Evolutionary conservation across 495 filamentous ascomycete species (phyloP).

Genomic region (Choiromyces venosus): DNA sequence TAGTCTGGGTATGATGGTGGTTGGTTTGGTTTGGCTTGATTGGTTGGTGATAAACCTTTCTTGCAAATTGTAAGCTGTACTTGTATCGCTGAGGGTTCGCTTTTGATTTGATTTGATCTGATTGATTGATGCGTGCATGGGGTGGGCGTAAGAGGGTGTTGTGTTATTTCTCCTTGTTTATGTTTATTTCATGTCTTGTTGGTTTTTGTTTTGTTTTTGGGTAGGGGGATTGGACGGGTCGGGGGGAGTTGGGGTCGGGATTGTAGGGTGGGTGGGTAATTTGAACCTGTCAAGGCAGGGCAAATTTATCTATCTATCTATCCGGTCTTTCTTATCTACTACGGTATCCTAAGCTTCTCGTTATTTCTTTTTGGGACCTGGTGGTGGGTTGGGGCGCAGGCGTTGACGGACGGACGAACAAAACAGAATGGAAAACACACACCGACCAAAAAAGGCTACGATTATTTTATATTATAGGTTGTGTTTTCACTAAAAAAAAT

Average conservation of each 20-base stretch:
- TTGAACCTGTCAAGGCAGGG: too few species aligned
- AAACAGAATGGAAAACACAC: neutral
- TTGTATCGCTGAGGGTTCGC: neutral
- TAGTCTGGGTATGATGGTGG: neutral
- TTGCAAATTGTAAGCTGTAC: neutral
- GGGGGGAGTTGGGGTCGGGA: too few species aligned
- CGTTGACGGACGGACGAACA: slow-evolving; percentile 3
- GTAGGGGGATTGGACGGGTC: too few species aligned
- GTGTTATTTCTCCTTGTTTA: neutral
- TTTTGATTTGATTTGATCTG: too few species aligned
- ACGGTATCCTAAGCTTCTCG: too few species aligned
- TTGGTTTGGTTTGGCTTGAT: too few species aligned
- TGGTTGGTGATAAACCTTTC: too few species aligned
- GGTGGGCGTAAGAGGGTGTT: neutral
- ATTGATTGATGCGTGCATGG: slow-evolving; percentile 3
- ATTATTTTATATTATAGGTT: too few species aligned
- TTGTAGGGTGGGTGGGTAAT: too few species aligned
- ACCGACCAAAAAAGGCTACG: neutral
- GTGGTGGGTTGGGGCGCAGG: neutral
- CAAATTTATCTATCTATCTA: too few species aligned
- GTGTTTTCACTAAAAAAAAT: slow-evolving; percentile 3
- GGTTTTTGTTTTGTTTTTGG: neutral
- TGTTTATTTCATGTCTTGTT: neutral
- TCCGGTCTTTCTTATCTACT: too few species aligned
- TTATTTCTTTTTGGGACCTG: too few species aligned